Conservation (phyloP, 164 flowering plant species). For the Umbilicus rupestris region DNA sequence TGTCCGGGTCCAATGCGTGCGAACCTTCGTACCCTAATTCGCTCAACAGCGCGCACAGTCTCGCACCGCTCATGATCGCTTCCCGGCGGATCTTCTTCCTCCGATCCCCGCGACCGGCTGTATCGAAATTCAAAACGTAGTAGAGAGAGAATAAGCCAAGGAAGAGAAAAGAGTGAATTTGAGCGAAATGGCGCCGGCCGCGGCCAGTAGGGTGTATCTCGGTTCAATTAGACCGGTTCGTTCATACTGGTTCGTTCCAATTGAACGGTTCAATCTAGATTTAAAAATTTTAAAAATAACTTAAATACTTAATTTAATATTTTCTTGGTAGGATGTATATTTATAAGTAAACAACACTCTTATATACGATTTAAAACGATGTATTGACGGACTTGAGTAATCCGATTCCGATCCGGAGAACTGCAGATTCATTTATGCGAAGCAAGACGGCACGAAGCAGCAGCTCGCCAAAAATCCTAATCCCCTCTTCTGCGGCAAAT, state of each 20-base stretch:
- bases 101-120: background rate
- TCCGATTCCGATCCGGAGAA: slow-evolving; percentile 14
- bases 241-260: too few relatives aligned
- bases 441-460: slow-evolving; percentile 28
- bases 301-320: too few relatives aligned
- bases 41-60: slow-evolving; percentile 46
- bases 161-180: too few relatives aligned
- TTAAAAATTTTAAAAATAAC: too few relatives aligned
- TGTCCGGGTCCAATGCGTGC: slow-evolving; percentile 62
- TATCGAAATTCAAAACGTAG: background rate
- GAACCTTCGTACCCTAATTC: slow-evolving; percentile 81
- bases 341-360: too few relatives aligned
- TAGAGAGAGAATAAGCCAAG: background rate
- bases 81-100: background rate
- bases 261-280: too few relatives aligned
- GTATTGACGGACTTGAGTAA: slow-evolving; percentile 2
- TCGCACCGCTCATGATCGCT: slow-evolving; percentile 31
- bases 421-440: background rate
- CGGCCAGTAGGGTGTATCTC: too few relatives aligned
- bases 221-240: too few relatives aligned
- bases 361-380: too few relatives aligned
- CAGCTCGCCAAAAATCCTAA: slow-evolving; percentile 39
- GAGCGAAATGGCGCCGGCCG: too few relatives aligned
- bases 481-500: slow-evolving; percentile 34
- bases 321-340: too few relatives aligned